Conservation (phyloP, 805 yeast species). For the Tetrapisispora nanseiensis region DNA sequence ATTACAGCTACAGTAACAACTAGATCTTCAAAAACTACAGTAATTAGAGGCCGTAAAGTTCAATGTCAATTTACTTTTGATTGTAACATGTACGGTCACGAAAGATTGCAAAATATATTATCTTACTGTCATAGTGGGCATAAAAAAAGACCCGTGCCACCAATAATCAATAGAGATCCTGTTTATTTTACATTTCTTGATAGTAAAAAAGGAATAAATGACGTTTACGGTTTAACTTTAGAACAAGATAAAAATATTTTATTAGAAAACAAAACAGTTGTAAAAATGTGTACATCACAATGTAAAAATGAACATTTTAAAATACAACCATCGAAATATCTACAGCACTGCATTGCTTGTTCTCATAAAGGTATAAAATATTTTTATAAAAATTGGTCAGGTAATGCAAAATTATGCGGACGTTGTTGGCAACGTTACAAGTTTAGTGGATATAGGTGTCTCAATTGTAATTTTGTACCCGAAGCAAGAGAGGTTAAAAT, state of each 20-base stretch:
- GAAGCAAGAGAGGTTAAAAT: constrained; percentile 17
- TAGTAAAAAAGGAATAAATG: constrained; percentile 11
- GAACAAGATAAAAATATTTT: constrained; percentile 14
- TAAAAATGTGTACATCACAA: constrained; percentile 9
- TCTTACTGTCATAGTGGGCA: constrained; percentile 21
- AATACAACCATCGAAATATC: constrained; percentile 9
- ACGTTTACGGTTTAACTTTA: constrained; percentile 13
- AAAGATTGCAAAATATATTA: constrained; percentile 18
- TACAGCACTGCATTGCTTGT: constrained; percentile 20
- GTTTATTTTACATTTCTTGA: constrained; percentile 16
- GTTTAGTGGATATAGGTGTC: constrained; percentile 19
- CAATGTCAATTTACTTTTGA: constrained; percentile 21
- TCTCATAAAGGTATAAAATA: constrained; percentile 17
- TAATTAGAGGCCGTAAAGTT: constrained; percentile 15
- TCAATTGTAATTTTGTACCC: constrained; percentile 19
- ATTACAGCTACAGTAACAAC: constrained; percentile 29
- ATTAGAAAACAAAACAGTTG: constrained; percentile 19
- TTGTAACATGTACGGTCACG: constrained; percentile 16
- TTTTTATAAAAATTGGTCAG: constrained; percentile 22
- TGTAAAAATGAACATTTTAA: constrained; percentile 16
- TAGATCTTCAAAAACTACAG: constrained; percentile 17
- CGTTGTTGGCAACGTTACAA: constrained; percentile 21
- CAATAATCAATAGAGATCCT: constrained; percentile 12
- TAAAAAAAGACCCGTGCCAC: constrained; percentile 12
- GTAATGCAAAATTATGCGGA: constrained; percentile 17